Percentiles rank a stretch among this genome's conserved stretches.
Conservation (phyloP, 495 filamentous ascomycete species). For the Stereocaulon alpinum region DNA sequence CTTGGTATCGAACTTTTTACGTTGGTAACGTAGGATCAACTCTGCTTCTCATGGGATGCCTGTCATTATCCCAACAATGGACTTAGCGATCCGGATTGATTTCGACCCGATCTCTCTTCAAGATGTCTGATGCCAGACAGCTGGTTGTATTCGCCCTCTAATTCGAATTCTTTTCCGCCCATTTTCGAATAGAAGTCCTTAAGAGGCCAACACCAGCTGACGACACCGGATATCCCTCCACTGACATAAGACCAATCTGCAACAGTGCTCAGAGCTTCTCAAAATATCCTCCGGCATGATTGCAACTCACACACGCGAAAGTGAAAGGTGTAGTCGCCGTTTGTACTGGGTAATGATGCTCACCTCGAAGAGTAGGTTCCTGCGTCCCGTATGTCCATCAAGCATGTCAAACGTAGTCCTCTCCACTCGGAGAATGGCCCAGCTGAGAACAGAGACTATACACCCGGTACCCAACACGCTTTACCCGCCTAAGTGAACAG, state of each 20-base stretch:
- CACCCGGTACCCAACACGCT: background rate
- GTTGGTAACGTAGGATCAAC: too few relatives aligned
- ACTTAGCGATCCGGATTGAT: too few relatives aligned
- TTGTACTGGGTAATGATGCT: background rate
- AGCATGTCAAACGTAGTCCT: too few relatives aligned
- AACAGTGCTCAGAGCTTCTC: background rate
- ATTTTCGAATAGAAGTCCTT: background rate
- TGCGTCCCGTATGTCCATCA: too few relatives aligned
- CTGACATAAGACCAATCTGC: too few relatives aligned
- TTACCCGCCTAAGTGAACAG: background rate
- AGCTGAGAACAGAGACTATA: background rate
- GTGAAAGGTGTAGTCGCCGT: background rate
- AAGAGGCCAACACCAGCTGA: too few relatives aligned
- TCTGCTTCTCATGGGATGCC: too few relatives aligned
- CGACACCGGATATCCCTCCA: too few relatives aligned
- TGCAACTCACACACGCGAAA: rapidly evolving
- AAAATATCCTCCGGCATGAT: background rate
- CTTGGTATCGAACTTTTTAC: too few relatives aligned
- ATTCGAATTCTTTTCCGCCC: background rate
- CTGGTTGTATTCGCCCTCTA: background rate
- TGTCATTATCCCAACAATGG: too few relatives aligned
- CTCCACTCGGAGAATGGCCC: background rate
- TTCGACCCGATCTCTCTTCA: background rate
- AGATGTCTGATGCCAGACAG: background rate
- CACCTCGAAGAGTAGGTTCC: background rate